Conservation (phyloP, 768 basidiomycete genomes). For the Boletus tylopilopsis region DNA sequence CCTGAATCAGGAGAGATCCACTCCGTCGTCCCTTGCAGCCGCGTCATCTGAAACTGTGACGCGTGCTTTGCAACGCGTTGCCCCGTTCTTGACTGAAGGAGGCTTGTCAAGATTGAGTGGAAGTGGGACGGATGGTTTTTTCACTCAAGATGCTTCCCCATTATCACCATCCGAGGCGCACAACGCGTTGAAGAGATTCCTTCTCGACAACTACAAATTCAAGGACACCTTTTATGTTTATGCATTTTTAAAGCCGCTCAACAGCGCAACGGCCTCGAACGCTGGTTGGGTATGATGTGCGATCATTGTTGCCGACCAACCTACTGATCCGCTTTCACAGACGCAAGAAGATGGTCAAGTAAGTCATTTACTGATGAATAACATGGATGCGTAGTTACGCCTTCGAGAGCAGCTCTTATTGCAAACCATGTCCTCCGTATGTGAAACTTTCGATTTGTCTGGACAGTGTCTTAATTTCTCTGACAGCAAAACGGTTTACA, state of each 20-base stretch:
- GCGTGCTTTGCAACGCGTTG: conserved; percentile 27
- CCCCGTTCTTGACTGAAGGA: conserved; percentile 42
- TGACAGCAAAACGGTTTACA: conserved; percentile 48
- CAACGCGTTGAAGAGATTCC: conserved; percentile 39
- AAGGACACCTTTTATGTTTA: conserved; percentile 40
- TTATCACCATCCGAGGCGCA: conserved; percentile 49
- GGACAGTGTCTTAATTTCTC: neutral
- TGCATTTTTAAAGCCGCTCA: conserved; percentile 37
- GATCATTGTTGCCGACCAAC: neutral
- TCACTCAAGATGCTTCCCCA: conserved; percentile 28
- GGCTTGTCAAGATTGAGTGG: conserved; percentile 44
- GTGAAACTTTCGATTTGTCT: neutral
- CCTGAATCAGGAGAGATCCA: conserved; percentile 4
- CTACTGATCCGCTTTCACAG: conserved; percentile 24
- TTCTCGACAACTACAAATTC: conserved; percentile 44
- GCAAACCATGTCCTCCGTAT: conserved; percentile 36
- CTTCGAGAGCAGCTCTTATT: conserved; percentile 36
- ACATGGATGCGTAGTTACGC: neutral
- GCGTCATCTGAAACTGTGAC: neutral
- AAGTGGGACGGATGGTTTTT: conserved; percentile 43
- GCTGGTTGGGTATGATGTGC: conserved; percentile 38
- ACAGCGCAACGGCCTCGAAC: conserved; percentile 38
- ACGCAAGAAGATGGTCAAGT: conserved; percentile 52
- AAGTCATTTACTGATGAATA: conserved; percentile 9
- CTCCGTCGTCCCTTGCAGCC: conserved; percentile 6